phyloP scores from a whole-genome alignment of 1,139 yeast genomes.

The Blastobotrys ciferrii region DNA sequence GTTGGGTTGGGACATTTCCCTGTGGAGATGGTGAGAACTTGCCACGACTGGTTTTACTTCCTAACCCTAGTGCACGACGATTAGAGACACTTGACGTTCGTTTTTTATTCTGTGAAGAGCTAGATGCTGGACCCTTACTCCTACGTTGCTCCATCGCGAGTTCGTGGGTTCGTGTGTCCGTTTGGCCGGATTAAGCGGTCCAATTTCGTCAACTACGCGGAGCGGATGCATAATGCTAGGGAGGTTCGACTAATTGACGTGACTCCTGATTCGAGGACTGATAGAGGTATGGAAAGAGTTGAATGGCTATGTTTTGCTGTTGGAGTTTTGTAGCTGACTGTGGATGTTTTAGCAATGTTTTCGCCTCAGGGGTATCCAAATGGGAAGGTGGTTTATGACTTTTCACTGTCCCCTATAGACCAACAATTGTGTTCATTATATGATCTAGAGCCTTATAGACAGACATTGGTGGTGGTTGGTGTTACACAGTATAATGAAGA shows the following conservation, averaged over 20 bases:
- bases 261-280: conserved; percentile 57
- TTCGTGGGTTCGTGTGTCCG: conserved; percentile 71
- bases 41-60: not conserved
- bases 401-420: conserved; percentile 50
- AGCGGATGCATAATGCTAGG: conserved; percentile 47
- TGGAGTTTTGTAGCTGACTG: conserved; percentile 2
- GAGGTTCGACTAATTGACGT: conserved; percentile 77
- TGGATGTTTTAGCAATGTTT: conserved; percentile 42
- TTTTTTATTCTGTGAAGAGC: not conserved
- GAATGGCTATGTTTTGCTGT: too few relatives aligned
- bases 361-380: conserved; percentile 84
- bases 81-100: not conserved
- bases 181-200: conserved; percentile 51
- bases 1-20: not conserved
- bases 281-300: conserved; percentile 34
- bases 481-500: conserved; percentile 47
- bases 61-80: conserved; percentile 9
- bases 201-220: conserved; percentile 50
- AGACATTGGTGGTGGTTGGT: conserved; percentile 56
- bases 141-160: conserved; percentile 59
- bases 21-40: not conserved
- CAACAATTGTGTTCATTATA: conserved; percentile 63
- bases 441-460: conserved; percentile 87
- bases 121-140: conserved; percentile 41
- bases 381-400: conserved; percentile 66